A percentile compares a stretch with the other conserved stretches of the same genome.
These are phyloP conservation scores for Conoideocrella luteorostrata DNA, from an alignment of 2,329 filamentous ascomycete species.

Conservation along the genomic window DNA sequence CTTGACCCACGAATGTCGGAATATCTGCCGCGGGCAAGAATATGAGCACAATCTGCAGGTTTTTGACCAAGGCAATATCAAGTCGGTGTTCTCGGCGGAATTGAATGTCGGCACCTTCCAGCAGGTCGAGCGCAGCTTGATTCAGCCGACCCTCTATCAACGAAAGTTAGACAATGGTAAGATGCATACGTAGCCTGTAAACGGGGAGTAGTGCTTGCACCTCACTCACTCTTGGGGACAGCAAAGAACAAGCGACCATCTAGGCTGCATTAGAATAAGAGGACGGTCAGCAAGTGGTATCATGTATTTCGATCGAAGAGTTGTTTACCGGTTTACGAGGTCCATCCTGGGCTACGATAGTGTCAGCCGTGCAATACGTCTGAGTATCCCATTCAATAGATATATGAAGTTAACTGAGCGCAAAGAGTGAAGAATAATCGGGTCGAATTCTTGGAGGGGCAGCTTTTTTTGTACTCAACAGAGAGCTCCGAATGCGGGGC, in stretches of 20 bases:
- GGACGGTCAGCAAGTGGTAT: not conserved
- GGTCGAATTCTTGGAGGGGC: too few relatives aligned
- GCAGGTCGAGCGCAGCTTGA: conserved; percentile 79
- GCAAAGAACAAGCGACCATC: conserved; percentile 92
- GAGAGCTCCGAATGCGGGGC: not conserved
- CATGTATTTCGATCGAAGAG: too few relatives aligned
- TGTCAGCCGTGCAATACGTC: too few relatives aligned
- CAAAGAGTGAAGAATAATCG: too few relatives aligned
- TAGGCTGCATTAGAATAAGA: conserved; percentile 49
- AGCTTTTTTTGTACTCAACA: too few relatives aligned
- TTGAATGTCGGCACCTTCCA: conserved; percentile 91
- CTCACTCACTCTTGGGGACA: conserved; percentile 86
- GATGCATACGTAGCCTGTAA: not conserved
- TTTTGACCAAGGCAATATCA: conserved; percentile 96
- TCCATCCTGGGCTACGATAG: too few relatives aligned
- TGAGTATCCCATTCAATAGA: too few relatives aligned
- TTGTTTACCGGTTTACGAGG: too few relatives aligned
- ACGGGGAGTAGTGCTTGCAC: not conserved
- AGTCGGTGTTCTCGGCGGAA: conserved; percentile 92
- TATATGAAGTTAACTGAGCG: too few relatives aligned
- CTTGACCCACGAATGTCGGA: conserved; percentile 93
- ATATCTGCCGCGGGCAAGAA: conserved; percentile 97
- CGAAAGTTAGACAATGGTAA: not conserved
- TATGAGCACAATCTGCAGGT: conserved; percentile 88
- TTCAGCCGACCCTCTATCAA: conserved; percentile 79